Percentiles rank a stretch among this genome's conserved stretches.
phyloP scores from a whole-genome alignment of 345 rosid species.

The Ceriops decandra region DNA sequence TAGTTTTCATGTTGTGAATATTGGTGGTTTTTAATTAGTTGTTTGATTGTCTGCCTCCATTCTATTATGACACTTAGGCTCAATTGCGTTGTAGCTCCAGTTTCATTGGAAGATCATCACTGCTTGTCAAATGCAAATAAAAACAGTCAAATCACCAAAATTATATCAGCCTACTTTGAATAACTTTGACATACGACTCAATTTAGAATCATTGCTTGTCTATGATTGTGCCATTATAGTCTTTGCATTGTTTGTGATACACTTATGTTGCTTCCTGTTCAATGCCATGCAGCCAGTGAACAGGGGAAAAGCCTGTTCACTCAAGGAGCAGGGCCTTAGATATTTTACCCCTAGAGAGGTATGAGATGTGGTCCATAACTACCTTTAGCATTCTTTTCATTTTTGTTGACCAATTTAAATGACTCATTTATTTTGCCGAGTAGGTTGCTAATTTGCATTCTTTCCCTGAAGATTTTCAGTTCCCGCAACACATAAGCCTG shows the following conservation, averaged over 20 bases:
- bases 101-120: too few species aligned
- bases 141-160: background rate
- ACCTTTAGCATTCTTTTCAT: background rate
- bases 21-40: too few species aligned
- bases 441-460: constrained; percentile 95
- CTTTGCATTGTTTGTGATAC: background rate
- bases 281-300: constrained; percentile 44
- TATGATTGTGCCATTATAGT: background rate
- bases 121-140: too few species aligned
- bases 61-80: background rate
- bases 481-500: constrained; percentile 65
- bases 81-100: background rate
- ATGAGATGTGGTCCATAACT: background rate
- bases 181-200: too few species aligned
- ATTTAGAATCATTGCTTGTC: constrained; percentile 1
- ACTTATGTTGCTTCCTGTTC: background rate
- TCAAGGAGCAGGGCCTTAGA: constrained; percentile 73
- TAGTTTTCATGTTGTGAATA: background rate
- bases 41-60: too few species aligned
- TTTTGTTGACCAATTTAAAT: background rate
- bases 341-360: constrained; percentile 95
- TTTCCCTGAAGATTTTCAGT: constrained; percentile 73
- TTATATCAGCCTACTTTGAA: background rate
- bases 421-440: constrained; percentile 8
- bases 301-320: constrained; percentile 53